Base-by-base conservation (phyloP, 2,329 filamentous ascomycete species). In the Neofusicoccum cordaticola region DNA sequence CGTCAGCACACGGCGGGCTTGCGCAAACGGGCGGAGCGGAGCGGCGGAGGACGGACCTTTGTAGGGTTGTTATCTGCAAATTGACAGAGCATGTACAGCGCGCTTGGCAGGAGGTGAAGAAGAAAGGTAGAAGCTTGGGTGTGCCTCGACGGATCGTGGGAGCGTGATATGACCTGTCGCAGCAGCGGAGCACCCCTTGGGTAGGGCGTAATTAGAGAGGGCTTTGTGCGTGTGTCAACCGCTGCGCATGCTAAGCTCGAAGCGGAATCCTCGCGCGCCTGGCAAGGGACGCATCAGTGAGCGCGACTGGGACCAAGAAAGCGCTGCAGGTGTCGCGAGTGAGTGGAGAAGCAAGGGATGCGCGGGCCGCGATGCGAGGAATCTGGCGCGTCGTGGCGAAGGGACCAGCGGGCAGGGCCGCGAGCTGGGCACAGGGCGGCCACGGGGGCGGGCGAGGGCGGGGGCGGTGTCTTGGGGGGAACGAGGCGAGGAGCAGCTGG, bases 261-360 rank as follows among this genome's bases (percentile, higher is more conserved):
- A 77, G 73, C 69, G 73, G 73, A 71, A 71, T 67, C 71, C 69
- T 72, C 71, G 75, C 73, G 74, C 74, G 72, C 71, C 70, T 69
- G 73, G 71, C 74, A 71, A 73, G 72, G 74, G 71, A 73, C 71
- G 75, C 76, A 78, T 77, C 73, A 74, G 74, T 71, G 71, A 72
- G 67, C 67, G 68, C 61, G 27, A 51, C 68, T 62, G 64, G 60
- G 68, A 67, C 61, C 41, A 62, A 57, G 62, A 63, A 45, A 52
- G 62, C 52, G 44, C 37, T 34, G 51, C 51, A 47, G 56, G 52
- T 61, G 65, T 68, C 71, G 71, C 69, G 68, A 73, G 74, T 71
- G 71, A 72, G 67, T 68, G 68, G 45, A 53, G 53, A 66, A 48
- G 53, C 57, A 61, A 65, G 60, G 60, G 63, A 41, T 52, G 56